Evolutionary conservation across 495 filamentous ascomycete species (phyloP).

Genomic region (Xylaria venustula): DNA sequence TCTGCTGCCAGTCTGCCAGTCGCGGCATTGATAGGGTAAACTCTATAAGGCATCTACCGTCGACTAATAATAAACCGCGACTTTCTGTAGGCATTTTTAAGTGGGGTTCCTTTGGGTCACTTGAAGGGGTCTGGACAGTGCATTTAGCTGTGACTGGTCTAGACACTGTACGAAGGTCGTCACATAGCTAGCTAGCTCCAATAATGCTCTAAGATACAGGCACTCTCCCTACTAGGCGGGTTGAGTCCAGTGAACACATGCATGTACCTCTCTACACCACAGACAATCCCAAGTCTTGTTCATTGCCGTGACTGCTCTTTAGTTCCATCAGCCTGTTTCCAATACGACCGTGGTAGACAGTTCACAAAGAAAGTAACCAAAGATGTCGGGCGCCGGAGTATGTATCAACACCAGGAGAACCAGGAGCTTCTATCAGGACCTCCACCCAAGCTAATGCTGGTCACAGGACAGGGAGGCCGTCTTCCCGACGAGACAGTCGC

Average conservation of each 20-base stretch:
- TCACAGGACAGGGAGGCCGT: slow-evolving; percentile 82
- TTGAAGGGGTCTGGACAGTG: background rate
- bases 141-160: no score
- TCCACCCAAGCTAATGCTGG: slow-evolving; percentile 13
- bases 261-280: no score
- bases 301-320: no score
- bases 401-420: no score
- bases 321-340: no score
- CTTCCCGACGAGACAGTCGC: slow-evolving; percentile 95
- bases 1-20: slow-evolving; percentile 5
- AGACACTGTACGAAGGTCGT: slow-evolving; percentile 1
- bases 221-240: no score
- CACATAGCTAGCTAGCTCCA: background rate
- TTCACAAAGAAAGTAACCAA: slow-evolving; percentile 3
- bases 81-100: slow-evolving; percentile 6
- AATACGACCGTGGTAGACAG: background rate
- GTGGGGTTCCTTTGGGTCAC: background rate
- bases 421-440: background rate
- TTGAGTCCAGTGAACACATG: no score
- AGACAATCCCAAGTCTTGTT: no score
- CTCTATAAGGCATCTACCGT: slow-evolving; percentile 9
- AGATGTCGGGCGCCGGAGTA: slow-evolving; percentile 52
- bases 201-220: background rate
- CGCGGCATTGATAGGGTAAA: slow-evolving; percentile 10
- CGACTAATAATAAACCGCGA: slow-evolving; percentile 9